Conservation (phyloP, 192 early-diverging fungal species). For the Kickxella alabastrina region DNA sequence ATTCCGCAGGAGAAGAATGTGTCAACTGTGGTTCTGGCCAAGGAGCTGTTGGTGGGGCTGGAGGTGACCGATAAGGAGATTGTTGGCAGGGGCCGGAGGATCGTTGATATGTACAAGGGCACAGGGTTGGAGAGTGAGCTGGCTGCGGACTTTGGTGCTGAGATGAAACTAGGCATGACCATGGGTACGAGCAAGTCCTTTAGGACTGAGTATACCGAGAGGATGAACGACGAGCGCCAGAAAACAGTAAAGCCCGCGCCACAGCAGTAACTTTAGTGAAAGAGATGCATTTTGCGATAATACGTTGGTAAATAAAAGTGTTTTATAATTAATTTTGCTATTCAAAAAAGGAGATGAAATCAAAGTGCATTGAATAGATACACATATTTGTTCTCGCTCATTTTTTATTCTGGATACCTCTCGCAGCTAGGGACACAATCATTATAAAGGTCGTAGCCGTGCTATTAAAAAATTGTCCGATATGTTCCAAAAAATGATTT, state of each 20-base stretch:
- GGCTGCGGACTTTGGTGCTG: conserved; percentile 23
- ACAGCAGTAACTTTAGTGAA: too few relatives aligned
- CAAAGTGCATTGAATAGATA: too few relatives aligned
- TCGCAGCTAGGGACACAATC: too few relatives aligned
- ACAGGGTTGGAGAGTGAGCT: conserved; percentile 20
- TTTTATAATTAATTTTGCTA: too few relatives aligned
- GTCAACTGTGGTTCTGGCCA: conserved; percentile 33
- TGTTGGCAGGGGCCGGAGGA: conserved; percentile 11
- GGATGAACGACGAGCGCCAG: conserved; percentile 16
- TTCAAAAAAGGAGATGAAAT: too few relatives aligned
- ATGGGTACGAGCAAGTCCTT: conserved; percentile 29
- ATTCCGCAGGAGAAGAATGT: conserved; percentile 32
- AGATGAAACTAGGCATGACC: conserved; percentile 39
- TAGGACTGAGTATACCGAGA: conserved; percentile 21
- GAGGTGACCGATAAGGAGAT: conserved; percentile 22
- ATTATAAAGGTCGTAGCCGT: too few relatives aligned
- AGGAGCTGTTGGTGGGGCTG: conserved; percentile 13
- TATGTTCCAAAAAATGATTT: too few relatives aligned
- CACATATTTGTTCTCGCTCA: not conserved
- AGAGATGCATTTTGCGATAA: too few relatives aligned
- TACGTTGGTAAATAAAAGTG: too few relatives aligned
- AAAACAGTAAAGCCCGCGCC: not conserved
- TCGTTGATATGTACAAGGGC: conserved; percentile 19
- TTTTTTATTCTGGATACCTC: too few relatives aligned
- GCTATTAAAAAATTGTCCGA: too few relatives aligned